phyloP scores from a whole-genome alignment of 306 rosid species.

The Fagus sylvatica region DNA sequence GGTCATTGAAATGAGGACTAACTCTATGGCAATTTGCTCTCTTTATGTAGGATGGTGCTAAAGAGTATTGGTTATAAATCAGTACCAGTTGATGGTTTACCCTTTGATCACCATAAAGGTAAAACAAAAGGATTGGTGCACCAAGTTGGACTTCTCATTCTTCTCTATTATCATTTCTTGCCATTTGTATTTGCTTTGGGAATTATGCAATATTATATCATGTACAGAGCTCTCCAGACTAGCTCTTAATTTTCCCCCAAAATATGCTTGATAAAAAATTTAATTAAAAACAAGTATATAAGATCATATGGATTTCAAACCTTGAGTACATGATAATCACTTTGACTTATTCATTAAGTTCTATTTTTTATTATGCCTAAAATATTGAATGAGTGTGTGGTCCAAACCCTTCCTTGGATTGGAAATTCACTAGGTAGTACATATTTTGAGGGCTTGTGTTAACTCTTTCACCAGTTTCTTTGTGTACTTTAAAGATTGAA shows the following conservation, averaged over 20 bases:
- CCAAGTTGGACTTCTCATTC: slow-evolving; percentile 5
- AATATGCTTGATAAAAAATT: slow-evolving; percentile 2
- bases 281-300: not conserved
- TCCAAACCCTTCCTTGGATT: not conserved
- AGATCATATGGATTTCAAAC: not conserved
- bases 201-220: not conserved
- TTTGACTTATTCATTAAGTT: not conserved
- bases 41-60: slow-evolving; percentile 65
- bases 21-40: slow-evolving; percentile 21
- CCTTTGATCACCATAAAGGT: slow-evolving; percentile 85
- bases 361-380: not conserved
- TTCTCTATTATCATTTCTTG: slow-evolving; percentile 3
- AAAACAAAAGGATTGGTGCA: slow-evolving; percentile 8
- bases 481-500: not conserved
- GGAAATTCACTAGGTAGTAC: not conserved
- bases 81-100: slow-evolving; percentile 75
- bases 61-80: slow-evolving; percentile 98
- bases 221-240: not conserved
- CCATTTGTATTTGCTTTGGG: slow-evolving; percentile 9
- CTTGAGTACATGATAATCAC: not conserved
- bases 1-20: not conserved
- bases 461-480: not conserved
- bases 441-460: not conserved
- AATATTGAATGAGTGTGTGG: not conserved
- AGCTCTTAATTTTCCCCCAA: not conserved